phyloP scores from a whole-genome alignment of 2,329 filamentous ascomycete genomes.

The Drechslera avenae region DNA sequence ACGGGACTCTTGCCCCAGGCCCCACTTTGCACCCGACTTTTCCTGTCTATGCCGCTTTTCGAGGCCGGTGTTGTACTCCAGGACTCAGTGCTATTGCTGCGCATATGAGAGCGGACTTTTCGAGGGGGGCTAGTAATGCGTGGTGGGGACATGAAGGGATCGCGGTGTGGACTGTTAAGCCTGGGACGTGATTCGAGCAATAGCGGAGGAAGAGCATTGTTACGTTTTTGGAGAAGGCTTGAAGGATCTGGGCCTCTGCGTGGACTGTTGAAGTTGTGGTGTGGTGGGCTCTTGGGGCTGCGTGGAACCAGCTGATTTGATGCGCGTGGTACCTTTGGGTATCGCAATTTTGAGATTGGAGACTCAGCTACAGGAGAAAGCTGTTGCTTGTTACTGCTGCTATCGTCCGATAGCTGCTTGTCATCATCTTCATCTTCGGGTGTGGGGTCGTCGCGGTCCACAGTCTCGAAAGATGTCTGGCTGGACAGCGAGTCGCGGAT shows the following conservation, averaged over 20 bases:
- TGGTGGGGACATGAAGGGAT: slow-evolving; percentile 32
- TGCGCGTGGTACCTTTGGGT: slow-evolving; percentile 56
- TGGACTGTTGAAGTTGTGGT: slow-evolving; percentile 15
- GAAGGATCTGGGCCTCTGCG: slow-evolving; percentile 14
- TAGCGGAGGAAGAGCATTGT: slow-evolving; percentile 29
- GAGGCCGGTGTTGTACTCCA: slow-evolving; percentile 27
- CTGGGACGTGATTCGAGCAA: slow-evolving; percentile 42
- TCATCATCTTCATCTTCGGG: slow-evolving; percentile 53
- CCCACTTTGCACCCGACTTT: slow-evolving; percentile 32
- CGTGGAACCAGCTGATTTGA: slow-evolving; percentile 54
- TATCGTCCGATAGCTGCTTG: slow-evolving; percentile 35
- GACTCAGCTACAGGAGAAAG: slow-evolving; percentile 53
- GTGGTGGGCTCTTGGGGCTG: slow-evolving; percentile 29
- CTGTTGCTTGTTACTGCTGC: slow-evolving; percentile 17
- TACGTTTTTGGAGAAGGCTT: slow-evolving; percentile 20
- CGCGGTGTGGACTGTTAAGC: slow-evolving; percentile 18
- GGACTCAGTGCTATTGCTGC: slow-evolving; percentile 32
- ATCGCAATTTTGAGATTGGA: slow-evolving; percentile 52
- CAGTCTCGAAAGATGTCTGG: slow-evolving; percentile 55
- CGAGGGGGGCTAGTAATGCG: slow-evolving; percentile 26
- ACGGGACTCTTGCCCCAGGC: slow-evolving; percentile 34
- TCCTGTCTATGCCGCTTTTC: slow-evolving; percentile 23
- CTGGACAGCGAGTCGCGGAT: slow-evolving; percentile 42
- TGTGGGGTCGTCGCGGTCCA: slow-evolving; percentile 53
- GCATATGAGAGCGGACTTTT: slow-evolving; percentile 25